phyloP scores from a whole-genome alignment of 176 grass and related monocot species.

The Eragrostis curvula region DNA sequence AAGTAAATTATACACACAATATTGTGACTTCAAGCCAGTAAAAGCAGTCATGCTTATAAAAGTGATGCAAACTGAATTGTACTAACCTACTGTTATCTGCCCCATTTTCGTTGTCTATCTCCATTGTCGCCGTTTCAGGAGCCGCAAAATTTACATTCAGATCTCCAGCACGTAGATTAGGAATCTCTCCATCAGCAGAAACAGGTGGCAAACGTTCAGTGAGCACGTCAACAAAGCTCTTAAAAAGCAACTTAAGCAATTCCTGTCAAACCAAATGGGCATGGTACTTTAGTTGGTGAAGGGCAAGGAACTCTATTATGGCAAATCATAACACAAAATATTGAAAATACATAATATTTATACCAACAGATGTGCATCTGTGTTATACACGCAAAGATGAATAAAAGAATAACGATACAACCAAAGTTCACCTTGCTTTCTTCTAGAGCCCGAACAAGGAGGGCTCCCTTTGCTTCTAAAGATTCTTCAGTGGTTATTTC shows the following conservation, averaged over 20 bases:
- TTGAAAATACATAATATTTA: constrained; percentile 31
- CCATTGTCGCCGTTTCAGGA: constrained; percentile 74
- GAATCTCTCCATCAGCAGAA: constrained; percentile 80
- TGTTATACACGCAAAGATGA: constrained; percentile 1
- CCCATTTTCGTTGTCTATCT: constrained; percentile 81
- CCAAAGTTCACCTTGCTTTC: constrained; percentile 78
- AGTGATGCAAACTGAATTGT: background rate
- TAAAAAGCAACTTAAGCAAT: constrained; percentile 76
- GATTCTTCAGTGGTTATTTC: constrained; percentile 58
- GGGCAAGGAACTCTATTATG: constrained; percentile 3
- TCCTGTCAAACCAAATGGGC: constrained; percentile 52
- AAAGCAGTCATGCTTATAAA: constrained; percentile 25
- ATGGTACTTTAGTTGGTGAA: constrained; percentile 17
- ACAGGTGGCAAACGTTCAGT: constrained; percentile 80
- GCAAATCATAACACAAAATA: constrained; percentile 36
- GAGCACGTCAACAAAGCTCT: constrained; percentile 79
- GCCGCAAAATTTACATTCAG: constrained; percentile 36
- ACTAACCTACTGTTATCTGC: constrained; percentile 65
- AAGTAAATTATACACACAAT: constrained; percentile 18
- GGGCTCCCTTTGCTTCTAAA: constrained; percentile 75
- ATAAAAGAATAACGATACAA: constrained; percentile 25
- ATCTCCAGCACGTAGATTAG: constrained; percentile 66
- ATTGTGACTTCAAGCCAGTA: background rate
- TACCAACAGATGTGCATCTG: constrained; percentile 5
- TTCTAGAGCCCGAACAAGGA: constrained; percentile 70